These are phyloP conservation scores for Pythium plurisporium DNA, from an alignment of 352 stramenopile genomes.

Conservation along the genomic window DNA sequence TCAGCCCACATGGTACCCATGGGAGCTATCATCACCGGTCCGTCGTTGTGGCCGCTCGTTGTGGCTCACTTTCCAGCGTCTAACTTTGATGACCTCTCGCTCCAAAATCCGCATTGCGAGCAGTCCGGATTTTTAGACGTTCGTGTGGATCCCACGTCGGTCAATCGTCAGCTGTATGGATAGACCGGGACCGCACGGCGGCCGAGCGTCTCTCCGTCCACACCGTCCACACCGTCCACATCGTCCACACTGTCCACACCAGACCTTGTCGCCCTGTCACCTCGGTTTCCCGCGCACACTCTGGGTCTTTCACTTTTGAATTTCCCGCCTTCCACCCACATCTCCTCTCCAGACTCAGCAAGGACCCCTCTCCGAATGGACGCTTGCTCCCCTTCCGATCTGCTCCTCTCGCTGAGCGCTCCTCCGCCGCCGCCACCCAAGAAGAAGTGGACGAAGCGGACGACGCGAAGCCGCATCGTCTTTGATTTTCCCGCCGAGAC, in stretches of 20 bases:
- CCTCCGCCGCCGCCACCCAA: background rate
- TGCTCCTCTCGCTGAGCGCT: background rate
- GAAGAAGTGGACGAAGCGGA: background rate
- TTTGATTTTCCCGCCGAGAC: slow-evolving; percentile 42
- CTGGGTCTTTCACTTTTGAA: slow-evolving; percentile 7
- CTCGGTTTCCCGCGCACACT: background rate
- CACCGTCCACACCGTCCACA: no score
- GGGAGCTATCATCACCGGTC: background rate
- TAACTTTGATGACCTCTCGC: no score
- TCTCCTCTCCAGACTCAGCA: background rate
- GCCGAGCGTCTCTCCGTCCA: no score
- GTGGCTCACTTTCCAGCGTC: no score
- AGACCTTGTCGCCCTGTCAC: background rate
- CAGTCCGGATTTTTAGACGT: background rate
- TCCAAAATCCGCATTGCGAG: no score
- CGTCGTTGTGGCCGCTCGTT: background rate
- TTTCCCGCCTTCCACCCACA: slow-evolving; percentile 4
- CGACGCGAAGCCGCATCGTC: slow-evolving; percentile 29
- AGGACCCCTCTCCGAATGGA: no score
- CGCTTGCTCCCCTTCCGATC: no score
- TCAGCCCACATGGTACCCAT: background rate
- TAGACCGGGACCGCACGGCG: background rate
- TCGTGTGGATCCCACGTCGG: background rate
- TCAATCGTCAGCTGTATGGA: background rate
- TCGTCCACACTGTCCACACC: background rate